A percentile compares a stretch with the other conserved stretches of the same genome.
Conservation (phyloP, 768 basidiomycete genomes). For the Phlebiopsis gigantea region DNA sequence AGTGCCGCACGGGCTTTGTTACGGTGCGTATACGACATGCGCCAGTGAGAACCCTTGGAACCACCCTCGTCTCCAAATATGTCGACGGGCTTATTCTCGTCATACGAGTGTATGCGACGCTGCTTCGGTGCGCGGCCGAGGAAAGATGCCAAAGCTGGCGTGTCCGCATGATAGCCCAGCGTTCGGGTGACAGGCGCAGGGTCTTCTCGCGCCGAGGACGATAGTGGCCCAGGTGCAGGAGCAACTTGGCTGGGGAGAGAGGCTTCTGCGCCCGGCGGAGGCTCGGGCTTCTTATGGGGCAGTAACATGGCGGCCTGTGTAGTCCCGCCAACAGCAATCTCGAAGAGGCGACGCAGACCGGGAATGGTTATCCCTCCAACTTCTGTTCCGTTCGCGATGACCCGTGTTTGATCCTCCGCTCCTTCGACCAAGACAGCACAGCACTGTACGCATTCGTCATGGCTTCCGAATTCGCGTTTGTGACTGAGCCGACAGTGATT, state of each 20-base stretch:
- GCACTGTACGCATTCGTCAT: constrained; percentile 45
- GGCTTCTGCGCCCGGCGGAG: background rate
- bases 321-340: constrained; percentile 40
- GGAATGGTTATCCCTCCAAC: constrained; percentile 38
- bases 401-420: constrained; percentile 29
- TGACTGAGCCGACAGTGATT: constrained; percentile 50
- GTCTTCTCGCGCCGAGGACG: constrained; percentile 16
- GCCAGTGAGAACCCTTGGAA: constrained; percentile 22
- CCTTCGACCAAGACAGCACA: constrained; percentile 34
- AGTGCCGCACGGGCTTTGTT: constrained; percentile 35
- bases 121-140: constrained; percentile 39
- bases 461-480: constrained; percentile 41
- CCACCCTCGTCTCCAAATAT: constrained; percentile 22
- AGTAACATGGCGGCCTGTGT: constrained; percentile 15
- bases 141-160: constrained; percentile 46
- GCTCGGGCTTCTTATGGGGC: background rate
- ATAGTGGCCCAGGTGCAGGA: background rate
- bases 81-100: constrained; percentile 30
- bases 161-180: constrained; percentile 46
- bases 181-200: constrained; percentile 37
- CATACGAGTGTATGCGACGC: constrained; percentile 34
- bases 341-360: constrained; percentile 42
- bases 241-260: background rate
- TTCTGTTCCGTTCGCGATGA: constrained; percentile 34
- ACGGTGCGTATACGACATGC: constrained; percentile 35